These are phyloP conservation scores for Dittrichia graveolens DNA, from an alignment of 129 eudicot genomes.

Conservation along the genomic window DNA sequence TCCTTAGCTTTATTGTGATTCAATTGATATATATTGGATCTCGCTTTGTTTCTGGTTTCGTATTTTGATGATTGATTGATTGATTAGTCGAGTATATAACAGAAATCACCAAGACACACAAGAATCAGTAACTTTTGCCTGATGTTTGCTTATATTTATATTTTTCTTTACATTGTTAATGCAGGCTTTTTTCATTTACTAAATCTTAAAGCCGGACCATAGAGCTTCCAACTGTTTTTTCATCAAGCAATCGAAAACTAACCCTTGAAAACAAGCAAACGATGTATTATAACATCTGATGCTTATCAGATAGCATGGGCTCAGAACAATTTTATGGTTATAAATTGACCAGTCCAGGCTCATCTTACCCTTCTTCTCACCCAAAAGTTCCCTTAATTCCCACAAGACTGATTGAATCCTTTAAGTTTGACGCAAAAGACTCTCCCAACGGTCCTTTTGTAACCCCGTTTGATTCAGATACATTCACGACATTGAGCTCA, in stretches of 20 bases:
- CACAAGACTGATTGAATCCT: constrained; percentile 40
- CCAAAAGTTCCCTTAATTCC: constrained; percentile 44
- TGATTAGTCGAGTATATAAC: background rate
- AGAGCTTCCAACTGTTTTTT: constrained; percentile 14
- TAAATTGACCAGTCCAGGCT: constrained; percentile 45
- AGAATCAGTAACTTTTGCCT: constrained; percentile 4
- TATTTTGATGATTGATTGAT: background rate
- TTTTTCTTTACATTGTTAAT: constrained; percentile 4
- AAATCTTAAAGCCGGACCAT: constrained; percentile 2
- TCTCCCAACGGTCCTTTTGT: constrained; percentile 87
- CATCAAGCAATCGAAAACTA: background rate
- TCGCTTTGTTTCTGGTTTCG: constrained; percentile 1
- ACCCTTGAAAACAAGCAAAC: constrained; percentile 17
- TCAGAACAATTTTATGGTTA: constrained; percentile 51
- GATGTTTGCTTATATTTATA: background rate
- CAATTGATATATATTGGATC: background rate
- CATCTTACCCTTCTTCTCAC: constrained; percentile 48
- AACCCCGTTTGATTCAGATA: constrained; percentile 54
- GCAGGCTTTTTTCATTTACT: constrained; percentile 20
- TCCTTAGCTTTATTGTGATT: background rate
- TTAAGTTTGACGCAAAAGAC: constrained; percentile 57
- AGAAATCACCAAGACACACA: background rate
- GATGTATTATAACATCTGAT: constrained; percentile 34
- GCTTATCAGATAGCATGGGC: constrained; percentile 64
- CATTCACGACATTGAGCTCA: constrained; percentile 49